Evolutionary conservation across 176 grass and related monocot species (phyloP).

Genomic region (Tillandsia leiboldiana): DNA sequence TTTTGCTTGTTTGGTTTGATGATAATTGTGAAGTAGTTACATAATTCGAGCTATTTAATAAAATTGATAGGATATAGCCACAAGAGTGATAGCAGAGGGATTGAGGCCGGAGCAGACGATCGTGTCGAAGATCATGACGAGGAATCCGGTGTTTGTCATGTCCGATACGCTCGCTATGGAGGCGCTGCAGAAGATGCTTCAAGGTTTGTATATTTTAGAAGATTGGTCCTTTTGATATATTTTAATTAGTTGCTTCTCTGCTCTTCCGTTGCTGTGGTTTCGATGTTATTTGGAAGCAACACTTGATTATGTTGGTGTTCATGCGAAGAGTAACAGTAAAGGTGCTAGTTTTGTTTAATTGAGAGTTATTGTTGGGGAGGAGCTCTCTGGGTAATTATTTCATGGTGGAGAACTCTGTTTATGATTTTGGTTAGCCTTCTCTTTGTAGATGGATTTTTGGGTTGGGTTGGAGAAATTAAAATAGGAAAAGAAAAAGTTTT

Average conservation of each 20-base stretch:
- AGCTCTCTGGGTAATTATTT: no score
- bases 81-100: constrained; percentile 79
- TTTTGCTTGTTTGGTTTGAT: background rate
- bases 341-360: no score
- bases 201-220: constrained; percentile 38
- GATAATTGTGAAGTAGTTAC: background rate
- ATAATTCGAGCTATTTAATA: background rate
- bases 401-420: no score
- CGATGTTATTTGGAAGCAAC: no score
- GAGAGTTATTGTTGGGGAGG: no score
- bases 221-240: background rate
- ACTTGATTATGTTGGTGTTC: no score
- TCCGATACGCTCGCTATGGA: constrained; percentile 75
- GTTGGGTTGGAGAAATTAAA: no score
- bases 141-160: constrained; percentile 72
- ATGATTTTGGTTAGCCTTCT: no score
- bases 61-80: constrained; percentile 66
- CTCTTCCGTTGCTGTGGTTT: no score
- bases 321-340: no score
- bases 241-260: background rate
- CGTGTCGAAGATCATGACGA: constrained; percentile 88
- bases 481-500: no score
- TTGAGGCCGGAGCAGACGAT: constrained; percentile 79
- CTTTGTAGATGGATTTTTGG: no score
- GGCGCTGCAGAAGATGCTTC: constrained; percentile 96